phyloP scores from a whole-genome alignment of 2,329 filamentous ascomycete species.

The Fusarium sp. region DNA sequence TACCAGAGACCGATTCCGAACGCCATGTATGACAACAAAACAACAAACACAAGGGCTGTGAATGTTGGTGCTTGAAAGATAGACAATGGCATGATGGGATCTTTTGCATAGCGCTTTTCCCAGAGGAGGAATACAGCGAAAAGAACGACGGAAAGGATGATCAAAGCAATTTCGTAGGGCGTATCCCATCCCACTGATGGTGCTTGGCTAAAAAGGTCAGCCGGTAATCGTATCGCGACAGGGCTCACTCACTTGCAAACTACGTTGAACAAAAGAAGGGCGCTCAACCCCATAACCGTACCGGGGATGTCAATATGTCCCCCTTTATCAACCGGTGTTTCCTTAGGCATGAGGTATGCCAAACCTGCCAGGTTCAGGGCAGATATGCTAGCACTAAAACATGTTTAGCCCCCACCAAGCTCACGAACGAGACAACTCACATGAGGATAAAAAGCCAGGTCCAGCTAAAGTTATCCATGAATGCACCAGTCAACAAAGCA shows the following conservation, averaged over 20 bases:
- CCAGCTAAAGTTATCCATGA: conserved; percentile 5
- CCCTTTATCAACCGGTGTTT: conserved; percentile 41
- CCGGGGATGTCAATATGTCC: conserved; percentile 45
- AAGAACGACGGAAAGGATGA: conserved; percentile 53
- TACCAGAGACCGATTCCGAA: conserved; percentile 64
- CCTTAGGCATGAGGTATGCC: conserved; percentile 25
- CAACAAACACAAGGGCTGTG: conserved; percentile 56
- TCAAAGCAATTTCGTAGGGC: conserved; percentile 56
- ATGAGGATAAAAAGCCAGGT: conserved; percentile 25
- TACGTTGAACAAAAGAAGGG: conserved; percentile 62
- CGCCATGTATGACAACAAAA: conserved; percentile 61
- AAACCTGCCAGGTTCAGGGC: conserved; percentile 11
- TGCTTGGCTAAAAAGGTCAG: conserved; percentile 49
- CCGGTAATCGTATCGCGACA: accelerated
- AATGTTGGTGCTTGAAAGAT: conserved; percentile 62
- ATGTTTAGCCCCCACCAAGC: accelerated
- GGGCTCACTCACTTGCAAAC: conserved; percentile 59
- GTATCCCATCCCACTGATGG: conserved; percentile 60
- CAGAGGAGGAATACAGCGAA: conserved; percentile 54
- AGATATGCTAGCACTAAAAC: conserved; percentile 8
- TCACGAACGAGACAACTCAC: background rate
- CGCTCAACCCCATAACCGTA: conserved; percentile 51
- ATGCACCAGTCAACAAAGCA: background rate
- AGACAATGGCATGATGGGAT: conserved; percentile 60
- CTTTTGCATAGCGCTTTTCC: conserved; percentile 55